Evolutionary conservation across 2,329 filamentous ascomycete genomes (phyloP).

Genomic region (Diaporthe citriasiana): DNA sequence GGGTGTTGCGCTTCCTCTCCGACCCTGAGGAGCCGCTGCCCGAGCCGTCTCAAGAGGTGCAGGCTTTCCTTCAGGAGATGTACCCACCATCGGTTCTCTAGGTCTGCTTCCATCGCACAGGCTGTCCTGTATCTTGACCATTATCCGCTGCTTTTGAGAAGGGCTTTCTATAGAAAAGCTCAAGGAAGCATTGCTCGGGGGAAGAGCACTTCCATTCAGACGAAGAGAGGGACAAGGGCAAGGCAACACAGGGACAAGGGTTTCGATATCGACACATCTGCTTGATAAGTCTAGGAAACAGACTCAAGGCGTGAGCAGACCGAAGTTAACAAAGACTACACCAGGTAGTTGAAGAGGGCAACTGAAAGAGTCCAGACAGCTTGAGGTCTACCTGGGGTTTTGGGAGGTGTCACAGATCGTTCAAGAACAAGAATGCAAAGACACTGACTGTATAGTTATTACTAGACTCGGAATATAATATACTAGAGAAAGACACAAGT

Average conservation of each 20-base stretch:
- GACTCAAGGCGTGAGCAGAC: not conserved
- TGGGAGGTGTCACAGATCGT: not conserved
- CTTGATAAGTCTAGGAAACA: not conserved
- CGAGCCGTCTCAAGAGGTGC: not conserved
- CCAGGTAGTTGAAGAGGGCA: not conserved
- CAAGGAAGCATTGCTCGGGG: not conserved
- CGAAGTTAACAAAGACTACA: not conserved
- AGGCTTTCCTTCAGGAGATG: not conserved
- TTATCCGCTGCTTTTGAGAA: not conserved
- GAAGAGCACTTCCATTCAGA: no score
- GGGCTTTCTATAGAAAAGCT: no score
- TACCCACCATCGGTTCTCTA: not conserved
- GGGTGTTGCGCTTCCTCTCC: not conserved
- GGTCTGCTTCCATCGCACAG: not conserved
- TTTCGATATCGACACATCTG: not conserved
- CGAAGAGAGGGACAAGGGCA: no score
- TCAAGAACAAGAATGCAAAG: not conserved
- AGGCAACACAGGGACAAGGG: not conserved
- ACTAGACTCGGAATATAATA: constrained; percentile 2
- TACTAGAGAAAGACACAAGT: not conserved
- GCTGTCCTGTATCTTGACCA: not conserved
- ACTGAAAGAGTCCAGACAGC: no score
- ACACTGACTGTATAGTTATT: not conserved
- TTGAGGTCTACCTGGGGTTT: not conserved
- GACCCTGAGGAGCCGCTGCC: not conserved